Conservation (phyloP, 169 alveolate genomes). For the Cryptosporidium felis region DNA sequence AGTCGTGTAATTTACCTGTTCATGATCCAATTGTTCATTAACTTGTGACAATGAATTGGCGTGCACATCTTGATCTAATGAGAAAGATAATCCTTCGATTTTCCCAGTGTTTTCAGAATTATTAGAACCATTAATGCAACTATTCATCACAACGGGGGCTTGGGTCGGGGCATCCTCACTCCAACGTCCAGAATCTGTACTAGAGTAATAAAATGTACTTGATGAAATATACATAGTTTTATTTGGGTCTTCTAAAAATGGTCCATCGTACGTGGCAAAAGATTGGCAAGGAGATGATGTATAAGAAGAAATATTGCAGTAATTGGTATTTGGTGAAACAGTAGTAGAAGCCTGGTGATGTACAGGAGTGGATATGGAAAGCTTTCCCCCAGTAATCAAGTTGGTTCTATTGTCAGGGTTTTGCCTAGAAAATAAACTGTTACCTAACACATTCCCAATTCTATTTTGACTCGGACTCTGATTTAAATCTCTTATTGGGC, state of each 20-base stretch:
- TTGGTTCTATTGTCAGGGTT: conserved; percentile 17
- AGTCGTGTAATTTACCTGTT: conserved; percentile 7
- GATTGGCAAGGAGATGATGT: conserved; percentile 68
- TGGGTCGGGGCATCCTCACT: conserved; percentile 40
- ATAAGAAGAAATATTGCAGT: conserved; percentile 63
- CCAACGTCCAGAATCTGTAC: conserved; percentile 34
- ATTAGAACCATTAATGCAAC: neutral
- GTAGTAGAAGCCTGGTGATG: conserved; percentile 67
- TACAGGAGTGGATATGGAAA: conserved; percentile 58
- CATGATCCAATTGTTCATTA: conserved; percentile 23
- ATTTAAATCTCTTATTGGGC: neutral
- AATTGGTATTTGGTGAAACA: conserved; percentile 67
- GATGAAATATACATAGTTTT: conserved; percentile 46
- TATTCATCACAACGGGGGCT: neutral
- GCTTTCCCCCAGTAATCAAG: neutral
- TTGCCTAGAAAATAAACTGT: neutral
- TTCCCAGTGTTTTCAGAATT: conserved; percentile 9
- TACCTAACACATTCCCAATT: neutral
- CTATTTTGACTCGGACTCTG: conserved; percentile 18
- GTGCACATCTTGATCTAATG: conserved; percentile 12
- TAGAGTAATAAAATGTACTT: conserved; percentile 9
- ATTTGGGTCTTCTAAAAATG: conserved; percentile 65
- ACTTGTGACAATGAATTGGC: conserved; percentile 20
- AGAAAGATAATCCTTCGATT: conserved; percentile 4
- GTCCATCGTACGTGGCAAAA: conserved; percentile 59